Conservation (phyloP, 345 rosid genomes). For the Syzygium aqueum region DNA sequence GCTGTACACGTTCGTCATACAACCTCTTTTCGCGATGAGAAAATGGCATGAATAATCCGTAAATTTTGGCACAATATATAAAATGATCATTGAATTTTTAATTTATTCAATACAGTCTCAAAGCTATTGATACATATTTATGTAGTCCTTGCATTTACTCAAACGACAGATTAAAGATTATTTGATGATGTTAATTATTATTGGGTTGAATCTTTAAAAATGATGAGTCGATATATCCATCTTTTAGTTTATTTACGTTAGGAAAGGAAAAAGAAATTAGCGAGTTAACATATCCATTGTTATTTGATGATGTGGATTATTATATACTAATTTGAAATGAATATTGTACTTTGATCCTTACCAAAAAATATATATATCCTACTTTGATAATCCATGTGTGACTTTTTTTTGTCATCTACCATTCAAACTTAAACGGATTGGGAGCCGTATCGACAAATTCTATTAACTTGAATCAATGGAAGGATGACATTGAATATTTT, state of each 20-base stretch:
- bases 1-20: background rate
- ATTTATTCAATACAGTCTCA: background rate
- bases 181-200: background rate
- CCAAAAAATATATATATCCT: too few species aligned
- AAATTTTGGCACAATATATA: background rate
- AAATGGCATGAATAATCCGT: background rate
- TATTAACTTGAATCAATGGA: too few species aligned
- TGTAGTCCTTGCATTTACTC: background rate
- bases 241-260: background rate
- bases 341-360: background rate
- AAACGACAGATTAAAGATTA: background rate
- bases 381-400: background rate
- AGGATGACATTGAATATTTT: too few species aligned
- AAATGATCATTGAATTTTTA: rapidly evolving
- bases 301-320: background rate
- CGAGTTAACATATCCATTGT: background rate
- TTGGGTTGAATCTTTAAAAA: too few species aligned
- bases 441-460: too few species aligned
- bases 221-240: background rate
- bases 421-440: too few species aligned
- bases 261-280: background rate
- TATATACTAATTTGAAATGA: background rate
- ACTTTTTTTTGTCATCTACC: background rate
- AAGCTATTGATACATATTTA: too few species aligned
- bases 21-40: background rate